Conservation (phyloP, 108 stramenopile genomes). For the Cyclotella choctawhatcheeana region DNA sequence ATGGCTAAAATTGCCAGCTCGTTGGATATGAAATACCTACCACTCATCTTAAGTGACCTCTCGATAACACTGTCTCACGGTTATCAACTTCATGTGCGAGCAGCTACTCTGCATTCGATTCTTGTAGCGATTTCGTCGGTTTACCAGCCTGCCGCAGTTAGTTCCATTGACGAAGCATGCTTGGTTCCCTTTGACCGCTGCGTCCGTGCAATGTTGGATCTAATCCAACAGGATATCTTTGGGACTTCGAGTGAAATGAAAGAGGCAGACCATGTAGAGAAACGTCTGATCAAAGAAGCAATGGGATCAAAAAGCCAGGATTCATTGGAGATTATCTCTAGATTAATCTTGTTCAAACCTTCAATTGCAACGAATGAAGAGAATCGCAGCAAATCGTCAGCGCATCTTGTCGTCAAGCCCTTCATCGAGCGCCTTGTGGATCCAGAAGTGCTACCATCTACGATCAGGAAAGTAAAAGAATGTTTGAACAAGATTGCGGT, state of each 20-base stretch:
- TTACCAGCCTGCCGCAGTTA: slow-evolving; percentile 33
- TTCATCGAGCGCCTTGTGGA: slow-evolving; percentile 72
- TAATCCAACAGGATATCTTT: slow-evolving; percentile 88
- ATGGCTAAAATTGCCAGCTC: slow-evolving; percentile 82
- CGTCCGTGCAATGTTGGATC: slow-evolving; percentile 83
- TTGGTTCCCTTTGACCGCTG: slow-evolving; percentile 61
- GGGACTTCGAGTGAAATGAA: slow-evolving; percentile 84
- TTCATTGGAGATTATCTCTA: slow-evolving; percentile 79
- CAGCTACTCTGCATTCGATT: slow-evolving; percentile 83
- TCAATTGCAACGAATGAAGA: slow-evolving; percentile 45
- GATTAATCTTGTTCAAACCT: slow-evolving; percentile 67
- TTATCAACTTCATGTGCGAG: slow-evolving; percentile 90
- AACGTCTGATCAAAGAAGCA: slow-evolving; percentile 89
- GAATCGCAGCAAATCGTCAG: slow-evolving; percentile 55
- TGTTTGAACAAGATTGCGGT: slow-evolving; percentile 86
- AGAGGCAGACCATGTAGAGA: slow-evolving; percentile 70
- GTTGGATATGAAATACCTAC: slow-evolving; percentile 78
- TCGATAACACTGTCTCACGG: slow-evolving; percentile 85
- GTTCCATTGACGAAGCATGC: slow-evolving; percentile 2
- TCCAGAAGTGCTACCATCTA: slow-evolving; percentile 55
- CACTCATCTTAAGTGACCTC: slow-evolving; percentile 84
- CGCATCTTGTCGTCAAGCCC: slow-evolving; percentile 75
- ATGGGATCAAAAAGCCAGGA: slow-evolving; percentile 82
- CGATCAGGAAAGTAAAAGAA: slow-evolving; percentile 75
- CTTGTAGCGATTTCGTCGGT: slow-evolving; percentile 65